Evolutionary conservation across 2,329 filamentous ascomycete genomes (phyloP).

Genomic region (Xylaria polymorpha): DNA sequence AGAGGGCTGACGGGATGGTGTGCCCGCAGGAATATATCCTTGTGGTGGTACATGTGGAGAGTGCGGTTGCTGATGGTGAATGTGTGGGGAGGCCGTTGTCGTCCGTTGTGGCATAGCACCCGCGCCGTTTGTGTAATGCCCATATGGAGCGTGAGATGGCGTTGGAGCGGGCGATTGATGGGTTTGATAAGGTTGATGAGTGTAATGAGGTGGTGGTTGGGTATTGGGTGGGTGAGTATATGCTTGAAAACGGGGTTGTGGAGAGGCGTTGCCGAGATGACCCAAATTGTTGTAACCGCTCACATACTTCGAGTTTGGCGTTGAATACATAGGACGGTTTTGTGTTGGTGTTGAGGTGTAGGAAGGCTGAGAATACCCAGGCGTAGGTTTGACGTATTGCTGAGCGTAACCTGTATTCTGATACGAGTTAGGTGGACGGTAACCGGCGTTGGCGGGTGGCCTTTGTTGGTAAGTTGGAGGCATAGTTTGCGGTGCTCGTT

Average conservation of each 20-base stretch:
- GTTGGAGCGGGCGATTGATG: constrained; percentile 46
- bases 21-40: constrained; percentile 45
- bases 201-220: constrained; percentile 43
- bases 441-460: constrained; percentile 57
- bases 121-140: constrained; percentile 48
- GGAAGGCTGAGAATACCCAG: constrained; percentile 63
- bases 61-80: constrained; percentile 47
- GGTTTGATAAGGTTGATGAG: constrained; percentile 45
- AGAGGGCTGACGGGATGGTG: constrained; percentile 47
- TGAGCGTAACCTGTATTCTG: constrained; percentile 57
- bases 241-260: constrained; percentile 49
- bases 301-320: constrained; percentile 55
- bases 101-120: constrained; percentile 45
- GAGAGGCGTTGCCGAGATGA: constrained; percentile 56
- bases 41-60: constrained; percentile 48
- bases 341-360: constrained; percentile 58
- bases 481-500: constrained; percentile 55
- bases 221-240: constrained; percentile 46
- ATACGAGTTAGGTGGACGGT: constrained; percentile 62
- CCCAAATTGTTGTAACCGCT: constrained; percentile 55
- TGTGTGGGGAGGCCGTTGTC: constrained; percentile 49
- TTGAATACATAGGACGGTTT: constrained; percentile 52
- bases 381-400: constrained; percentile 64
- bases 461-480: constrained; percentile 53
- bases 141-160: constrained; percentile 47